Percentiles rank a stretch among this genome's conserved stretches.
phyloP scores from a whole-genome alignment of 169 alveolate species.

The Cryptosporidium andersoni region DNA sequence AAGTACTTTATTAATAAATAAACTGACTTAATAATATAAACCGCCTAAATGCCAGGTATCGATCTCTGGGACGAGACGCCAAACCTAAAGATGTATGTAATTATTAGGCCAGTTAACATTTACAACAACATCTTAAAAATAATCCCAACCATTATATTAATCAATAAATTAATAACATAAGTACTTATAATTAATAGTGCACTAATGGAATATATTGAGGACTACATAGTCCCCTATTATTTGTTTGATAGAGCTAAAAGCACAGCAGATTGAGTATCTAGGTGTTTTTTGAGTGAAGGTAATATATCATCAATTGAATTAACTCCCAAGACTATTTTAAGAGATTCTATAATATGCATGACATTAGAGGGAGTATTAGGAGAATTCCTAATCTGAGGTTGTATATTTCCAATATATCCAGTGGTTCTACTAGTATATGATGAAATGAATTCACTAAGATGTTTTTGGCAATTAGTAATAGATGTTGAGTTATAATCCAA shows the following conservation, averaged over 20 bases:
- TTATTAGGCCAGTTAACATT: too few species aligned
- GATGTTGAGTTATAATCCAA: constrained; percentile 54
- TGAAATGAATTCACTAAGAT: constrained; percentile 12
- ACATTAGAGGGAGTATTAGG: not conserved
- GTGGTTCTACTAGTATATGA: not conserved
- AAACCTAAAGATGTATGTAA: too few species aligned
- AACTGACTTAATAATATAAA: too few species aligned
- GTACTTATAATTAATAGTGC: too few species aligned
- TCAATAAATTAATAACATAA: too few species aligned
- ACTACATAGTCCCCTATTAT: not conserved
- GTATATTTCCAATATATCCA: constrained; percentile 3
- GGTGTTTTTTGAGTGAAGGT: constrained; percentile 66
- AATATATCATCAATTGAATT: constrained; percentile 52
- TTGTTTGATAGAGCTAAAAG: constrained; percentile 53
- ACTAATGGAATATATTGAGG: too few species aligned
- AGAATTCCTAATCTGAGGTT: constrained; percentile 34
- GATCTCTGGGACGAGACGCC: too few species aligned
- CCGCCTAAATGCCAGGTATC: too few species aligned
- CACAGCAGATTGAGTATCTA: constrained; percentile 68
- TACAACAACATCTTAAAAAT: too few species aligned
- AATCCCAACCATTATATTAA: too few species aligned
- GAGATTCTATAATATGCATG: constrained; percentile 26
- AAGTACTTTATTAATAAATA: not conserved
- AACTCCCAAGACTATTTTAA: constrained; percentile 57
- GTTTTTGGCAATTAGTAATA: constrained; percentile 25